phyloP scores from a whole-genome alignment of 176 grass and related monocot species.

The Typha latifolia region DNA sequence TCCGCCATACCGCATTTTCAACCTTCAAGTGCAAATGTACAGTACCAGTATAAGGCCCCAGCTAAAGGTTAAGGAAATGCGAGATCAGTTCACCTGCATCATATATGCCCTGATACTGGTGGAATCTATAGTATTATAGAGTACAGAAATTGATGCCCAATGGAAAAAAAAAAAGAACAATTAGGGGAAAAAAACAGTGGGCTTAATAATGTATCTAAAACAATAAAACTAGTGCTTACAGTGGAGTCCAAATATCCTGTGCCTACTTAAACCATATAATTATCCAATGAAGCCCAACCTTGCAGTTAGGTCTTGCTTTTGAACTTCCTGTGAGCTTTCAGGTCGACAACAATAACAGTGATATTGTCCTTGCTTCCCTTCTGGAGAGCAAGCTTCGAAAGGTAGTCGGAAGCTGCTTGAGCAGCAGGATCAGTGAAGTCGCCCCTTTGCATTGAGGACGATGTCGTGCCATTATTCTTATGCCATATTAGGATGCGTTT shows the following conservation, averaged over 20 bases:
- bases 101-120: constrained; percentile 26
- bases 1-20: constrained; percentile 24
- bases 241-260: constrained; percentile 41
- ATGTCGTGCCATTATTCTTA: constrained; percentile 47
- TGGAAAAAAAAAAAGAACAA: constrained; percentile 22
- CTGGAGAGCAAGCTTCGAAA: constrained; percentile 67
- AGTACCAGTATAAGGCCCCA: constrained; percentile 44
- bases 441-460: constrained; percentile 28
- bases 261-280: constrained; percentile 28
- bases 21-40: constrained; percentile 49
- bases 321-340: constrained; percentile 87
- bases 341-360: constrained; percentile 70
- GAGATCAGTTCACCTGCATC: constrained; percentile 29
- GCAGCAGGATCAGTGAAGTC: constrained; percentile 43
- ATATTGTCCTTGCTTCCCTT: constrained; percentile 98
- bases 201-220: constrained; percentile 39
- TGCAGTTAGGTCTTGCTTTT: constrained; percentile 57
- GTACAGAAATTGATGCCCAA: constrained; percentile 42
- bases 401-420: constrained; percentile 76
- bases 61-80: constrained; percentile 37
- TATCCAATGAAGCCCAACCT: constrained; percentile 22
- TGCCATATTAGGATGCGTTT: constrained; percentile 77
- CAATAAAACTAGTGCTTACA: constrained; percentile 26
- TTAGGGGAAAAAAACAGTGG: constrained; percentile 1
- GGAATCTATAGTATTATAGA: constrained; percentile 39